Evolutionary conservation across 108 stramenopile genomes (phyloP), one percentile per base, ranked within the genome.

Genomic region (Hondaea fermentalgiana): DNA sequence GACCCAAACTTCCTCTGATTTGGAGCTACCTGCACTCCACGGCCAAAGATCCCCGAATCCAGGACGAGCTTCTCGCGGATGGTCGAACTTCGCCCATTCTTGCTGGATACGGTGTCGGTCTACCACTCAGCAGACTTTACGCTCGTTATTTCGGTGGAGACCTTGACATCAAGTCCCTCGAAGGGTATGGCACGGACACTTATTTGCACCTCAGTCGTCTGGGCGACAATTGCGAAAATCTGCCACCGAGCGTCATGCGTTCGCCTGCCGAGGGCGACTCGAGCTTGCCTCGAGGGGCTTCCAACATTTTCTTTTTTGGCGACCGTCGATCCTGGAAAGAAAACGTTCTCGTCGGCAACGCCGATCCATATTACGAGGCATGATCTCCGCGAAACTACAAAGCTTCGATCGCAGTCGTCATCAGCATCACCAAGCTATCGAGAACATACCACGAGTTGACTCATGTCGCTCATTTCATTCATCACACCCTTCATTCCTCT

Each of bases 131-230:
- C 35, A 89, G 99, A 49, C 97, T 96, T 60, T 98, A 98, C 90
- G 98, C 99, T 6, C 92, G 99, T 29, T 98, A 98, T 91, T 97
- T 99, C 90, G 99, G 98, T 44, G 99, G 99, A 4, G 99, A 99
- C 89, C 92, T 99, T 44, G 95, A 96, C 25, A 90, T 99, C n/a
- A 98, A 97, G 90, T 95, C 95, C 5, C 95, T 98, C 95, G 98
- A 99, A 87, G 99, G 99, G 8, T 98, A 98, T 89, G 99, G 99
- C 49, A 93, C 98, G 16, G 99, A 99, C 94, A 97, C 98, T 0
- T 99, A 98, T 60, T 88, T 99, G 49, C 96, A 99, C 90, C 90
- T 98, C 43, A 95, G 96, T 17, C 76, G 76, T 23, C 91, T 97
- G 19, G 97, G 97, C 57, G 93, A 94, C 57, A 93, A 93, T 19